Conservation (phyloP, 805 yeast genomes). For the Barnettozyma siamensis region DNA sequence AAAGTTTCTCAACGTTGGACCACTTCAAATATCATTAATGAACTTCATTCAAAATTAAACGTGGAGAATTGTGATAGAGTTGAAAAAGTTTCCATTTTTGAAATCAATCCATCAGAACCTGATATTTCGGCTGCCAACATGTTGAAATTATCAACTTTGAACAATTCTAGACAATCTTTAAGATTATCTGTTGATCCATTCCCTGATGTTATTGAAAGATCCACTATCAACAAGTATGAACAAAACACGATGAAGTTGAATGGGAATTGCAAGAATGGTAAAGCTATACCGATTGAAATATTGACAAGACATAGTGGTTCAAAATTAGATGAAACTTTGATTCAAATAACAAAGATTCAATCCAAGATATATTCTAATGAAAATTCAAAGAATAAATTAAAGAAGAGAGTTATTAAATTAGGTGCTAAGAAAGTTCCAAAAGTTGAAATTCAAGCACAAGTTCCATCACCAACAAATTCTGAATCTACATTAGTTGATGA, state of each 20-base stretch:
- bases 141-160: slow-evolving; percentile 60
- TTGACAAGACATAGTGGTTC: slow-evolving; percentile 7
- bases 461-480: slow-evolving; percentile 12
- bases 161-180: slow-evolving; percentile 74
- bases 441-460: not conserved
- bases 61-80: slow-evolving; percentile 17
- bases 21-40: slow-evolving; percentile 29
- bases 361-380: slow-evolving; percentile 21
- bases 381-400: slow-evolving; percentile 13
- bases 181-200: slow-evolving; percentile 60
- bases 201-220: slow-evolving; percentile 52
- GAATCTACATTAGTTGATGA: slow-evolving; percentile 19
- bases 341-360: slow-evolving; percentile 22
- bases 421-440: slow-evolving; percentile 8
- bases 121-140: slow-evolving; percentile 61
- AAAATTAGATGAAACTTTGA: slow-evolving; percentile 17
- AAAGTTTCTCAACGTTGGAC: slow-evolving; percentile 67
- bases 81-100: slow-evolving; percentile 38
- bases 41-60: slow-evolving; percentile 19
- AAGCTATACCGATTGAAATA: slow-evolving; percentile 20
- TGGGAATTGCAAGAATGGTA: slow-evolving; percentile 14
- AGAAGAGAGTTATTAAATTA: slow-evolving; percentile 22
- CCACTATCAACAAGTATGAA: slow-evolving; percentile 26
- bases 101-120: slow-evolving; percentile 53
- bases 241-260: slow-evolving; percentile 5